Base-by-base conservation (phyloP, 192 early-diverging fungal genomes). In the Coemansia sp. region DNA sequence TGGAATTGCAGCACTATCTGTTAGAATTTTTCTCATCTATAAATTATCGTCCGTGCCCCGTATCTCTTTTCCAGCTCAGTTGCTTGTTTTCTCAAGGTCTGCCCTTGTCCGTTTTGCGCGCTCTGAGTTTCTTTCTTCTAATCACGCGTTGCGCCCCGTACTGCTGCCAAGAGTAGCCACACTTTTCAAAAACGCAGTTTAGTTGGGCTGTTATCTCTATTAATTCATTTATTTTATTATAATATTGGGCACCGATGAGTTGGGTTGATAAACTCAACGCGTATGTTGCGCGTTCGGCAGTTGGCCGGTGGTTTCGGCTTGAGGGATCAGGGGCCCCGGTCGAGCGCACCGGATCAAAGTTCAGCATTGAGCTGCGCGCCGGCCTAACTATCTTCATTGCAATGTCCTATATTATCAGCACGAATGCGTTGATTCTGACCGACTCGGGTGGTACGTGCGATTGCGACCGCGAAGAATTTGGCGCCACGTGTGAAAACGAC, bases 381-480 rank as follows among this genome's bases (percentile, higher is more conserved):
- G 89, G 89, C 12, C 50, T 85, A 27, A 84, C 86, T 23, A 84
- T 81, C 5, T 92, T 90, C 59, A 76, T 92, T 19, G 84, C 90
- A 8, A 92, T 92, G 90, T 82, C 85, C 1, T 89, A 88, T 66
- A 88, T 90, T 63, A 85, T 88, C 66, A 87, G 84, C 0, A 88
- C 88, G 21, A 91, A 91, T 60, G 87, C 91, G 24, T 71, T 85
- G 48, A 91, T 93, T 63, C 81, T 93, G 69, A 84, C 84, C 11
- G 88, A 91, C 60, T 86, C 87, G 22, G 91, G 91, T 38, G 91
- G 91, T 50, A 81, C 87, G 19, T 93, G 91, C 73, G 87, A 83
- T 39, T 93, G 91, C 73, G 75, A 75, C 49, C 81, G 73, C 29
- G 79, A 77, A 6, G 50, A 60, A 23, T 63, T 73, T 27, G 87